phyloP scores from a whole-genome alignment of 148 eudicot species.

The Rhododendron ovatum region DNA sequence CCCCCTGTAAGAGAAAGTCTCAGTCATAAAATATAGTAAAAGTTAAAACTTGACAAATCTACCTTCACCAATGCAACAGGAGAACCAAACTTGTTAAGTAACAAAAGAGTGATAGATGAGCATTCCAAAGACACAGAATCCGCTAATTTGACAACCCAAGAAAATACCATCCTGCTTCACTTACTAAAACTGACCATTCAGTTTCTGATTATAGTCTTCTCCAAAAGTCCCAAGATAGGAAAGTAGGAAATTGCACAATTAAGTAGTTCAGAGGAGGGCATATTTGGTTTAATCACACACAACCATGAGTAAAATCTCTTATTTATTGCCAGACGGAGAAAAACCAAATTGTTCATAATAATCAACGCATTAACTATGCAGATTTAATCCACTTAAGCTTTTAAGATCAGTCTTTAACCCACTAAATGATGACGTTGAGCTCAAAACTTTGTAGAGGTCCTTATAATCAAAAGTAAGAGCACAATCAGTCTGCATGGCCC shows the following conservation, averaged over 20 bases:
- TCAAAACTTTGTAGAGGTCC: conserved; percentile 1
- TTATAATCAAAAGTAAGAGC: neutral
- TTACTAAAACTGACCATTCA: neutral
- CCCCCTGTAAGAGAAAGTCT: conserved; percentile 53
- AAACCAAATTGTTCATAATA: neutral
- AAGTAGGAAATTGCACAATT: neutral
- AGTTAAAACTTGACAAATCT: neutral
- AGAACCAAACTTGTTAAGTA: neutral
- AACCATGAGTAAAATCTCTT: neutral
- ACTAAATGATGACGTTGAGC: neutral
- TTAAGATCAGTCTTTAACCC: neutral
- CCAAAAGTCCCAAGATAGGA: neutral
- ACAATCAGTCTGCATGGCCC: neutral
- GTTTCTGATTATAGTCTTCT: neutral
- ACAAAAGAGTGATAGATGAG: neutral
- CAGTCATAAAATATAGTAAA: neutral
- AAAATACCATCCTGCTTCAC: neutral
- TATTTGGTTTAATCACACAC: neutral
- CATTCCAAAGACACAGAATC: neutral
- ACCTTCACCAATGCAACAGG: neutral
- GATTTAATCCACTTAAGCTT: neutral
- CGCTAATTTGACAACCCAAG: neutral
- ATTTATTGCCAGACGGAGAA: neutral
- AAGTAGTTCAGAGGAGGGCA: neutral
- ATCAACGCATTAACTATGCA: neutral